A percentile compares a stretch with the other conserved stretches of the same genome.
These are phyloP conservation scores for Colletotrichum eleusines DNA, from an alignment of 2,329 filamentous ascomycete genomes.

Conservation along the genomic window DNA sequence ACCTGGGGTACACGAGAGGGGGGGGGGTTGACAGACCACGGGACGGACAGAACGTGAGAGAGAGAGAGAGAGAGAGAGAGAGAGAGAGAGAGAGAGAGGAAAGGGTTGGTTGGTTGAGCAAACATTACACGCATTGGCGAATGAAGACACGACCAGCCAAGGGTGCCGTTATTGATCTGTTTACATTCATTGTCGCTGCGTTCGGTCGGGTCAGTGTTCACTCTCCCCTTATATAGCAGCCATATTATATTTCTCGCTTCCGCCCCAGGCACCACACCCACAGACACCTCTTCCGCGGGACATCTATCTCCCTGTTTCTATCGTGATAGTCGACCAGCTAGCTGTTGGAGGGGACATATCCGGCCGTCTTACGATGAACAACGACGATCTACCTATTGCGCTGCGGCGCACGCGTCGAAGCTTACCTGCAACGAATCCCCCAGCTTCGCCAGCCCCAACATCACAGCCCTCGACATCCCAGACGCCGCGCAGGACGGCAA, in stretches of 20 bases:
- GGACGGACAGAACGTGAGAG: too few relatives aligned
- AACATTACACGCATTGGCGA: slow-evolving; percentile 9
- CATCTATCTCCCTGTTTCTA: neutral
- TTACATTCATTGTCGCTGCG: neutral
- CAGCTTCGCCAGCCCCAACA: neutral
- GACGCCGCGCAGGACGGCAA: slow-evolving; percentile 44
- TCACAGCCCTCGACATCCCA: slow-evolving; percentile 42
- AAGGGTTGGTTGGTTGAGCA: neutral
- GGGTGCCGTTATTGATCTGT: neutral
- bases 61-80: too few relatives aligned
- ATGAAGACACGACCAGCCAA: too few relatives aligned
- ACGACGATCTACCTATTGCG: slow-evolving; percentile 65
- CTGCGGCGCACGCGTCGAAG: slow-evolving; percentile 65
- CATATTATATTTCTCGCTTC: neutral
- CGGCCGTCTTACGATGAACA: slow-evolving; percentile 48
- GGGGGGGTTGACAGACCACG: neutral
- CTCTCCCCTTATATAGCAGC: neutral
- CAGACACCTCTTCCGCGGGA: neutral
- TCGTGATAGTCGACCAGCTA: neutral
- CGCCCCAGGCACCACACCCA: neutral
- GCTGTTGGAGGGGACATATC: neutral
- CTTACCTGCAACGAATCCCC: neutral
- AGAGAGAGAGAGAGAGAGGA: neutral
- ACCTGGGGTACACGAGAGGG: neutral
- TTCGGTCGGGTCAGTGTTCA: neutral